phyloP scores from a whole-genome alignment of 2,329 filamentous ascomycete genomes.

The Exophiala lecanii-corni region DNA sequence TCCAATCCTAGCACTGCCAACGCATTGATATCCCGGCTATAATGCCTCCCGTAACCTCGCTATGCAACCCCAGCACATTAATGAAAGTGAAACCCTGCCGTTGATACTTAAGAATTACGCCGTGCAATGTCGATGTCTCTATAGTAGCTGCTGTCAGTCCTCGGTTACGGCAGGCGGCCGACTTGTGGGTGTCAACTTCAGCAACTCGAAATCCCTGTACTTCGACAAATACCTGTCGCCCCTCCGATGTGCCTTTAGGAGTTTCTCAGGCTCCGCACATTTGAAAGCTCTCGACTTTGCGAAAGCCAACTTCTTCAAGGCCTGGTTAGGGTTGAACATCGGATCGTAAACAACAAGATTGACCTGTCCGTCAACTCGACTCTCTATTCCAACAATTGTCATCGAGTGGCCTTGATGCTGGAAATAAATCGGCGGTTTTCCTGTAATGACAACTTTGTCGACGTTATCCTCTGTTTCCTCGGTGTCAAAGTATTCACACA shows the following conservation, averaged over 20 bases:
- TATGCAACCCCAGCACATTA: too few species aligned
- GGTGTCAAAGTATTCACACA: constrained; percentile 70
- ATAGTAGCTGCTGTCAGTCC: too few species aligned
- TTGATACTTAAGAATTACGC: too few species aligned
- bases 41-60: background rate
- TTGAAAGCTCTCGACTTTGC: constrained; percentile 35
- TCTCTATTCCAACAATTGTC: constrained; percentile 82
- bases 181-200: constrained; percentile 62
- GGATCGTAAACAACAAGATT: constrained; percentile 87
- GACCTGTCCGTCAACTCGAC: constrained; percentile 53
- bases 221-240: constrained; percentile 62
- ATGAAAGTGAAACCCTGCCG: too few species aligned
- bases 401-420: constrained; percentile 86
- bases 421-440: constrained; percentile 79
- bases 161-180: too few species aligned
- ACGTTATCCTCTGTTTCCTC: constrained; percentile 40
- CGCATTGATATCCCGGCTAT: too few species aligned
- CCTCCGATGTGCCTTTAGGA: constrained; percentile 70
- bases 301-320: constrained; percentile 53
- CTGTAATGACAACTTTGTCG: constrained; percentile 65
- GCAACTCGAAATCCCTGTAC: constrained; percentile 72
- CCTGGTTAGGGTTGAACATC: constrained; percentile 65
- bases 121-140: too few species aligned
- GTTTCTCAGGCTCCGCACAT: constrained; percentile 45
- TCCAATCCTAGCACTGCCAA: too few species aligned